A percentile compares a stretch with the other conserved stretches of the same genome.
phyloP scores from a whole-genome alignment of 768 basidiomycete genomes.

The Galerina sulciceps region DNA sequence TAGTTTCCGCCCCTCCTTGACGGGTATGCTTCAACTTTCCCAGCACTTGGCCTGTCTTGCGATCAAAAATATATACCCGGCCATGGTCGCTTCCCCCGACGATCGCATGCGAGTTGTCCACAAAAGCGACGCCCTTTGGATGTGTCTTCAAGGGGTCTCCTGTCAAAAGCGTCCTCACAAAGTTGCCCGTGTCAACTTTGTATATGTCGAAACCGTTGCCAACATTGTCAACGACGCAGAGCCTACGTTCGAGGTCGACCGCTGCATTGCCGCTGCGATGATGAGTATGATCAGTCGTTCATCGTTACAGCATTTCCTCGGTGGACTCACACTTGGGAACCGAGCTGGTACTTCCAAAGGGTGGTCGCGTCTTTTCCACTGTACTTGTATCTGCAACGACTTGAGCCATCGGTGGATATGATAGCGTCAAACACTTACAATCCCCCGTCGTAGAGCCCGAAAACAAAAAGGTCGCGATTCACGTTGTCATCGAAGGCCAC shows the following conservation, averaged over 20 bases:
- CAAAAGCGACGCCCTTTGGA: conserved; percentile 23
- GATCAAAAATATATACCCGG: conserved; percentile 23
- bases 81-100: conserved; percentile 28
- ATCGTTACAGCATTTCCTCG: background rate
- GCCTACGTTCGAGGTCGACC: conserved; percentile 3
- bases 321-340: background rate
- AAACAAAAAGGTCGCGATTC: conserved; percentile 7
- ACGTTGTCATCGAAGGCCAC: background rate
- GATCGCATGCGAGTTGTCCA: conserved; percentile 5
- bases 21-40: conserved; percentile 13
- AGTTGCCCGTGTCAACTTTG: conserved; percentile 19
- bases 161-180: conserved; percentile 9
- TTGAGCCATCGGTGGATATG: background rate
- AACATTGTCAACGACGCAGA: conserved; percentile 24
- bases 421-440: background rate
- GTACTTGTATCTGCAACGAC: background rate
- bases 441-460: conserved; percentile 10
- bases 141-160: conserved; percentile 12
- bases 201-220: conserved; percentile 23
- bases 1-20: conserved; percentile 6
- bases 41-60: conserved; percentile 15
- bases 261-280: conserved; percentile 15
- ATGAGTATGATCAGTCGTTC: no score
- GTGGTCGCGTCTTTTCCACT: background rate
- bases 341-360: background rate